phyloP scores from a whole-genome alignment of 2,329 filamentous ascomycete species.

The Trichocomaceae sp. region DNA sequence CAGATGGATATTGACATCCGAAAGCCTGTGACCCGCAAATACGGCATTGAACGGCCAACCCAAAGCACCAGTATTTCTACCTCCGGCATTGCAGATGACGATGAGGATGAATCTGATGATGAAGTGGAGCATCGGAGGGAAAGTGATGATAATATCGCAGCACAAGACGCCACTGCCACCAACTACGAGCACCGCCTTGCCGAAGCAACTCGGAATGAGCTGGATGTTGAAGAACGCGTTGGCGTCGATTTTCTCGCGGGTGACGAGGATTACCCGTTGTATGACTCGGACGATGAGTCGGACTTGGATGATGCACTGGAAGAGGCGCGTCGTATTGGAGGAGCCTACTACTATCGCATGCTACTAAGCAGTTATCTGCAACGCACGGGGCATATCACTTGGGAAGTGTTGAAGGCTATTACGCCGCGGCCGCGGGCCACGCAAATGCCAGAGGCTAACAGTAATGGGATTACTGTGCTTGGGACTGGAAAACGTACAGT shows the following conservation, averaged over 20 bases:
- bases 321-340: slow-evolving; percentile 68
- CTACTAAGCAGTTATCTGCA: slow-evolving; percentile 49
- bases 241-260: slow-evolving; percentile 51
- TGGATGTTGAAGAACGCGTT: slow-evolving; percentile 81
- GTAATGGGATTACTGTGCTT: slow-evolving; percentile 33
- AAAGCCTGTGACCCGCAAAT: slow-evolving; percentile 80
- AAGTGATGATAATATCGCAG: not conserved
- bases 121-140: slow-evolving; percentile 42
- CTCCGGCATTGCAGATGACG: slow-evolving; percentile 68
- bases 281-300: slow-evolving; percentile 84
- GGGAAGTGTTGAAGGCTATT: slow-evolving; percentile 45
- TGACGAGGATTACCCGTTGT: slow-evolving; percentile 72
- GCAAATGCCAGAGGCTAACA: slow-evolving; percentile 31
- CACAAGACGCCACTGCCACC: slow-evolving; percentile 16
- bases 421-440: slow-evolving; percentile 48
- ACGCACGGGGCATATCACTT: slow-evolving; percentile 40
- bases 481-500: slow-evolving; percentile 38
- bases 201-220: slow-evolving; percentile 39
- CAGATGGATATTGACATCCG: slow-evolving; percentile 98
- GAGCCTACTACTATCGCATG: slow-evolving; percentile 65
- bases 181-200: slow-evolving; percentile 23
- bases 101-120: slow-evolving; percentile 63
- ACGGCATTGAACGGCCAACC: slow-evolving; percentile 78
- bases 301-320: slow-evolving; percentile 69
- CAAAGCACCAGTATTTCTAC: slow-evolving; percentile 69